Conservation (phyloP, 176 grass and related monocot genomes). For the Thinopyrum elongatum region DNA sequence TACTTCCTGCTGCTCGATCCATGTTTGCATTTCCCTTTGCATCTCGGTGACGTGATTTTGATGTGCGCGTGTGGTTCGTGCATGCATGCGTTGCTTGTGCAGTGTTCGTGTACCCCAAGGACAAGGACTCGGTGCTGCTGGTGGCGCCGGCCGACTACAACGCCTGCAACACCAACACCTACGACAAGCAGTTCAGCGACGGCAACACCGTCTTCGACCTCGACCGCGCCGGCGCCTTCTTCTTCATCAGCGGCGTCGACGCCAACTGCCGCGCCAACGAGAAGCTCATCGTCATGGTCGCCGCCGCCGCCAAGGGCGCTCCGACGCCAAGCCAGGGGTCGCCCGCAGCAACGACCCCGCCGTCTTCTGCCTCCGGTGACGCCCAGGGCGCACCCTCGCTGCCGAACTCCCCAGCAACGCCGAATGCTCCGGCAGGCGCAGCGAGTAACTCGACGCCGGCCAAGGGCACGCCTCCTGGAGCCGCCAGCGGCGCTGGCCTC, state of each 20-base stretch:
- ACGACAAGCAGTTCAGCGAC: slow-evolving; percentile 46
- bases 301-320: not conserved
- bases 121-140: slow-evolving; percentile 63
- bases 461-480: slow-evolving; percentile 19
- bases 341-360: not conserved
- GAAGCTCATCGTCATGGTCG: slow-evolving; percentile 44
- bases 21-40: too few relatives aligned
- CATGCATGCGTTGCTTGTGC: not conserved
- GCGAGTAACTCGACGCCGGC: slow-evolving; percentile 17
- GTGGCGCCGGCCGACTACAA: slow-evolving; percentile 66
- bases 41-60: slow-evolving; percentile 10
- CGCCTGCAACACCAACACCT: slow-evolving; percentile 75
- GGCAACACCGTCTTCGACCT: slow-evolving; percentile 64
- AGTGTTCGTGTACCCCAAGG: slow-evolving; percentile 74
- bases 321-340: not conserved
- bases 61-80: not conserved
- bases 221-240: slow-evolving; percentile 41
- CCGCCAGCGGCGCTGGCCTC: slow-evolving; percentile 13
- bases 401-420: not conserved
- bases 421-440: not conserved
- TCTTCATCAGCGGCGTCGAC: slow-evolving; percentile 67
- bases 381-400: too few relatives aligned
- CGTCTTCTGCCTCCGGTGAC: slow-evolving; percentile 7
- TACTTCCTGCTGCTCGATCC: not conserved
- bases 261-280: slow-evolving; percentile 55